Evolutionary conservation across 2,329 filamentous ascomycete genomes (phyloP).

Genomic region (Phialophora tarda): DNA sequence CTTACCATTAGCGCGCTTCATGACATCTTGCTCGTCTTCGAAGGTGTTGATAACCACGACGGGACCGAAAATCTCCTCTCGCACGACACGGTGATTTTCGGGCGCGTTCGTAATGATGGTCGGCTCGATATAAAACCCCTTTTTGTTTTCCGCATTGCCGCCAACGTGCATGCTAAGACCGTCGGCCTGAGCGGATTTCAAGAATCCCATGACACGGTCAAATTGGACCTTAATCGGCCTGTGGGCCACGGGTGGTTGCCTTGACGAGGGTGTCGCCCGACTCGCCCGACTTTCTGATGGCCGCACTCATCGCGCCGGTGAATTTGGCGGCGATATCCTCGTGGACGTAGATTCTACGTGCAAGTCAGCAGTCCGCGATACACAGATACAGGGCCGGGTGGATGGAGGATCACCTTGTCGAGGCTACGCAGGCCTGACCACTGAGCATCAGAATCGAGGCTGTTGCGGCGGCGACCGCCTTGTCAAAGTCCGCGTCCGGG

Average conservation of each 20-base stretch:
- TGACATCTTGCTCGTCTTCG: constrained; percentile 48
- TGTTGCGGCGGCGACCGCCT: constrained; percentile 78
- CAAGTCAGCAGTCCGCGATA: no score
- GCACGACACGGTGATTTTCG: constrained; percentile 43
- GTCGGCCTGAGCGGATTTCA: constrained; percentile 48
- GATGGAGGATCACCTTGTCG: constrained; percentile 69
- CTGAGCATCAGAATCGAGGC: constrained; percentile 65
- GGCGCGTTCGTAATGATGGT: constrained; percentile 46
- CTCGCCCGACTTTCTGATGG: no score
- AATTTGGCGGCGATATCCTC: constrained; percentile 61
- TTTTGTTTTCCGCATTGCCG: constrained; percentile 43
- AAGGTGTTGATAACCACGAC: constrained; percentile 49
- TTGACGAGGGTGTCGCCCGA: constrained; percentile 70
- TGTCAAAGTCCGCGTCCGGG: constrained; percentile 64
- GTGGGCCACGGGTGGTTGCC: constrained; percentile 53
- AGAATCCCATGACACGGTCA: constrained; percentile 50
- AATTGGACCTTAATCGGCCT: constrained; percentile 52
- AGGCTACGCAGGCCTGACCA: constrained; percentile 70
- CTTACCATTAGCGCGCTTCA: constrained; percentile 47
- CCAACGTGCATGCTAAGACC: constrained; percentile 47
- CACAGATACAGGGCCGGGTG: constrained; percentile 44
- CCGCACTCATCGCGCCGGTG: constrained; percentile 60
- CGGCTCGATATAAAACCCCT: constrained; percentile 48
- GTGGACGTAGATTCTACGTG: constrained; percentile 40
- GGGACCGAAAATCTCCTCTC: constrained; percentile 53